Evolutionary conservation across 805 yeast species (phyloP), one percentile per base, ranked within the genome.

Genomic region (Cyberlindnera maclurae): DNA sequence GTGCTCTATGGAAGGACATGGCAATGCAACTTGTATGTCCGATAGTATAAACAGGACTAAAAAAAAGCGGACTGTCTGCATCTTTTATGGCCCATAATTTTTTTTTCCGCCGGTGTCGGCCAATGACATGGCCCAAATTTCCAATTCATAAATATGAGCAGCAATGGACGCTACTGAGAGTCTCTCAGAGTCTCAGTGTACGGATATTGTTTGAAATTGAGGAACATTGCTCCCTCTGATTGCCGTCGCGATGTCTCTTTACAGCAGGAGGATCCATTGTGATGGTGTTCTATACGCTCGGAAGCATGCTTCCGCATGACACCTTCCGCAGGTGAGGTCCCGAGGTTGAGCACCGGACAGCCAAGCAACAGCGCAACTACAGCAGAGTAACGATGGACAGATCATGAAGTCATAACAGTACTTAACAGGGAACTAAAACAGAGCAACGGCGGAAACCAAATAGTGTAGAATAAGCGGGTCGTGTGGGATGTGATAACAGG

Each of bases 101-200:
- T n/a, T 22, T 20, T 17, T 35, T 31, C 31, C 42, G 11, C 34
- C 27, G 26, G n/a, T 26, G 18, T 18, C 24, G 43, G 36, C 48
- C 48, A 44, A 44, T 44, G 34, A 33, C 24, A 37, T n/a, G n/a
- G 11, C 24, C 15, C 41, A 44, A 39, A 44, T 44, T 44, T 42
- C 42, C 36, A 44, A 41, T 40, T 20, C 24, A 20, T 6, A 20
- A 5, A 5, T 20, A 20, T 20, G 24, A 8, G 8, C 8, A 20
- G 8, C 24, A 20, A 20, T 20, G 24, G 5, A 8, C 24, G 24
- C 24, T 20, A 8, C 24, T 8, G 8, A 20, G 24, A 20, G 24
- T 20, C 8, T 20, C 5, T 20, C 24, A 20, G 8, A 6, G 8
- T 5, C 24, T 20, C 24, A 8, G 8, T 20, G 24, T 20, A 8